Evolutionary conservation across 2,329 filamentous ascomycete genomes (phyloP).

Genomic region (Pyrenophora tritici-repentis): DNA sequence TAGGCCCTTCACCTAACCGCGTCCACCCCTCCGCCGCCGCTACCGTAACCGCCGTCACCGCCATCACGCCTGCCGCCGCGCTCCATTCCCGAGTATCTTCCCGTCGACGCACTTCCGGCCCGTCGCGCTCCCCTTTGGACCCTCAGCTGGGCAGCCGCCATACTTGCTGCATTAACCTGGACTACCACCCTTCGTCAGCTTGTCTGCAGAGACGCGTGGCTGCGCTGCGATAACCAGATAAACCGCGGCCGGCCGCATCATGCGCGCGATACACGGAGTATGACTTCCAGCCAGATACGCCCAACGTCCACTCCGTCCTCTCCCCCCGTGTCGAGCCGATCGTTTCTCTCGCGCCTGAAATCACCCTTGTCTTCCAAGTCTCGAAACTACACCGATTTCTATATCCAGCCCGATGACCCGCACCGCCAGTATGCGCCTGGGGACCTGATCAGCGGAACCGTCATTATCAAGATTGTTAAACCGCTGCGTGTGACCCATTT

Average conservation of each 20-base stretch:
- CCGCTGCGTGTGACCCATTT: conserved; percentile 79
- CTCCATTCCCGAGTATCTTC: background rate
- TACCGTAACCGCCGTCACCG: background rate
- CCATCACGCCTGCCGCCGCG: background rate
- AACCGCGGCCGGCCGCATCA: conserved; percentile 46
- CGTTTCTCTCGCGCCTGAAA: conserved; percentile 60
- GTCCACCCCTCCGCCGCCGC: background rate
- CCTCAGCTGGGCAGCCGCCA: background rate
- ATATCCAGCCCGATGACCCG: conserved; percentile 76
- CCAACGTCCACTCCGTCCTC: conserved; percentile 37
- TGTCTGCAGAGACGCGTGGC: conserved; percentile 5
- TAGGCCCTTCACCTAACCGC: conserved; percentile 11
- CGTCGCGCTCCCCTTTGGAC: conserved; percentile 2
- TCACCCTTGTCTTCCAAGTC: conserved; percentile 60
- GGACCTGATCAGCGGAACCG: conserved; percentile 73
- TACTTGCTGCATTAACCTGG: background rate
- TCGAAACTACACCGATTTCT: conserved; percentile 76
- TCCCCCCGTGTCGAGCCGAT: conserved; percentile 33
- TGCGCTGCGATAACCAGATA: conserved; percentile 13
- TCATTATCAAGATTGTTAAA: conserved; percentile 74
- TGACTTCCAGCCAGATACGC: conserved; percentile 47
- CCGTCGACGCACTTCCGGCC: background rate
- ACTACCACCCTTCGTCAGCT: conserved; percentile 1
- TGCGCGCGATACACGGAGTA: conserved; percentile 45
- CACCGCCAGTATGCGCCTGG: conserved; percentile 77